Evolutionary conservation across 192 early-diverging fungal genomes (phyloP).

Genomic region (Pilobolus umbonatus): DNA sequence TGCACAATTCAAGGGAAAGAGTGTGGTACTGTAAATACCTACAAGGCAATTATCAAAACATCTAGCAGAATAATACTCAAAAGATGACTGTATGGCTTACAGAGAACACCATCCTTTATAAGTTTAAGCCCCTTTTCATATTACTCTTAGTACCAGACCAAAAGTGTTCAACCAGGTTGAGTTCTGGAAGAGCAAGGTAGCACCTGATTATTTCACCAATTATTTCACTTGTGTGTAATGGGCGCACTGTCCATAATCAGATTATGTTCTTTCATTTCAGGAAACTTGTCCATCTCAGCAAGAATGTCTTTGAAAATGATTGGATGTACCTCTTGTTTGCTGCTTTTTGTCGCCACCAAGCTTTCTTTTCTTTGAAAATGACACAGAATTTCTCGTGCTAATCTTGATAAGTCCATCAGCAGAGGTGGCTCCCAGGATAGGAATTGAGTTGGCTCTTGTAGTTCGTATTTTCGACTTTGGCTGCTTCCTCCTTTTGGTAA

Average conservation of each 20-base stretch:
- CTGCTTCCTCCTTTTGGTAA: too few relatives aligned
- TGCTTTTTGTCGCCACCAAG: background rate
- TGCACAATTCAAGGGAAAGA: too few relatives aligned
- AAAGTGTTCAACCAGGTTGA: slow-evolving; percentile 27
- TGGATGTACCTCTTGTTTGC: slow-evolving; percentile 1
- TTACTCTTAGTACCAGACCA: slow-evolving; percentile 10
- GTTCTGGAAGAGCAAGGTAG: slow-evolving; percentile 21
- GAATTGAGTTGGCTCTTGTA: too few relatives aligned
- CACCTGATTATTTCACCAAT: slow-evolving; percentile 3
- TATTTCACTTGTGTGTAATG: slow-evolving; percentile 13
- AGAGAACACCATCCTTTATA: too few relatives aligned
- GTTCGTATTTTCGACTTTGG: too few relatives aligned
- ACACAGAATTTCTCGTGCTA: slow-evolving; percentile 6
- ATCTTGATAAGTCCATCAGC: background rate
- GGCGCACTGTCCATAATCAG: slow-evolving; percentile 9
- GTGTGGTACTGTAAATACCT: too few relatives aligned
- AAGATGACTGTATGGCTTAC: too few relatives aligned
- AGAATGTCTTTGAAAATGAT: slow-evolving; percentile 13
- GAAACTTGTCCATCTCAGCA: slow-evolving; percentile 15
- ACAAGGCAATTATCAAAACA: too few relatives aligned
- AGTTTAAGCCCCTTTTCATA: too few relatives aligned
- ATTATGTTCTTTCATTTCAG: slow-evolving; percentile 9
- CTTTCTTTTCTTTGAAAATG: slow-evolving; percentile 16
- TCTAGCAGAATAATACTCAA: too few relatives aligned
- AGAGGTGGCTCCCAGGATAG: too few relatives aligned